Percentiles rank a stretch among this genome's conserved stretches.
Evolutionary conservation across 345 rosid genomes (phyloP).

Genomic region (Ailanthus altissimus): DNA sequence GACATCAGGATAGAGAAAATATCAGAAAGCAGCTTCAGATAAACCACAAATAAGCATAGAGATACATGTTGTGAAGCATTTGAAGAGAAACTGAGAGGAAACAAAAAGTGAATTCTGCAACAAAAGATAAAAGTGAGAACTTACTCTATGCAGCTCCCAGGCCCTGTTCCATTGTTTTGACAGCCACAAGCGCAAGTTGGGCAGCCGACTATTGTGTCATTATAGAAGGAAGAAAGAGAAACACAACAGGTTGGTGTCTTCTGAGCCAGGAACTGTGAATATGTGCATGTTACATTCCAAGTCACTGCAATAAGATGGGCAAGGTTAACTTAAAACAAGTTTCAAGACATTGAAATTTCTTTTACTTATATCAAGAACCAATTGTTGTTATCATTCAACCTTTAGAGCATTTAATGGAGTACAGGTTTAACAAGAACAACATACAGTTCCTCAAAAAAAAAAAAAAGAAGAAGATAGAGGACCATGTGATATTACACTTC

Average conservation of each 20-base stretch:
- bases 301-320: constrained; percentile 65
- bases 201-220: constrained; percentile 75
- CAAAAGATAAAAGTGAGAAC: constrained; percentile 21
- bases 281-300: constrained; percentile 94
- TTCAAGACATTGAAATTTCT: neutral
- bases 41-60: neutral
- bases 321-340: constrained; percentile 13
- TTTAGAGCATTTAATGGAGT: neutral
- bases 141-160: constrained; percentile 68
- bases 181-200: constrained; percentile 88
- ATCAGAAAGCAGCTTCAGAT: constrained; percentile 6
- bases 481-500: neutral
- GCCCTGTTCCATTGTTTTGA: constrained; percentile 47
- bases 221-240: constrained; percentile 86
- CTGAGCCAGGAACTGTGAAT: constrained; percentile 84
- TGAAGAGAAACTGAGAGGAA: neutral
- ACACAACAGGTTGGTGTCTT: constrained; percentile 91
- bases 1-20: constrained; percentile 10
- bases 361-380: neutral
- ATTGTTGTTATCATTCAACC: neutral
- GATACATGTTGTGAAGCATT: neutral
- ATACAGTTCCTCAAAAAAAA: too few relatives aligned
- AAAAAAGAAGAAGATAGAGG: neutral
- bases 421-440: neutral
- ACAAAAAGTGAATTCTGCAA: neutral